phyloP scores from a whole-genome alignment of 1,139 yeast genomes.

The Blastobotrys elegans region DNA sequence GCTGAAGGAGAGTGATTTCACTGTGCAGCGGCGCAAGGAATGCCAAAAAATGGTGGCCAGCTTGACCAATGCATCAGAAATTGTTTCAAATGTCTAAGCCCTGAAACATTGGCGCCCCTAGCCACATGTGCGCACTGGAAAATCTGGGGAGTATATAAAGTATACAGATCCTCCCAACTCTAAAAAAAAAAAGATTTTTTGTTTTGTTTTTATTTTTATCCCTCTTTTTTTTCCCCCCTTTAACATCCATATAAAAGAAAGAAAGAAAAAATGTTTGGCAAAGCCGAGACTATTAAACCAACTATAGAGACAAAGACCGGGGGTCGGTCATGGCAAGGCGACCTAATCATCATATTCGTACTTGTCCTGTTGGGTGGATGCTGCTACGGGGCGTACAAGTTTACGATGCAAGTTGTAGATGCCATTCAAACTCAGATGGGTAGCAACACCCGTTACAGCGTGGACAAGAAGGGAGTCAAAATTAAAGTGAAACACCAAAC shows the following conservation, averaged over 20 bases:
- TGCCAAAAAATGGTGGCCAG: slow-evolving; percentile 94
- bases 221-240: slow-evolving; percentile 1
- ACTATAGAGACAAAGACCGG: background rate
- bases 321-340: slow-evolving; percentile 11
- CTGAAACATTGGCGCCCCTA: too few species aligned
- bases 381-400: slow-evolving; percentile 14
- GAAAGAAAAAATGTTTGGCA: background rate
- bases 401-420: slow-evolving; percentile 11
- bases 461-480: slow-evolving; percentile 15
- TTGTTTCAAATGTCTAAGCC: slow-evolving; percentile 73
- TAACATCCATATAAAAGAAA: too few species aligned
- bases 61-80: slow-evolving; percentile 80
- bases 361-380: slow-evolving; percentile 15
- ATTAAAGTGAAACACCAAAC: slow-evolving; percentile 17
- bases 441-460: slow-evolving; percentile 9
- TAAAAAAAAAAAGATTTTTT: too few species aligned
- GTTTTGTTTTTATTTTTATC: background rate
- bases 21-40: slow-evolving; percentile 92
- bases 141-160: too few species aligned
- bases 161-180: too few species aligned
- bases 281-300: background rate
- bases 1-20: slow-evolving; percentile 87
- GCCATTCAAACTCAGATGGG: slow-evolving; percentile 14
- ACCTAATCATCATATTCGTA: slow-evolving; percentile 14
- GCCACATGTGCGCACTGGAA: too few species aligned